Evolutionary conservation across 2,329 filamentous ascomycete species (phyloP).

Genomic region (Volutella citrinella): DNA sequence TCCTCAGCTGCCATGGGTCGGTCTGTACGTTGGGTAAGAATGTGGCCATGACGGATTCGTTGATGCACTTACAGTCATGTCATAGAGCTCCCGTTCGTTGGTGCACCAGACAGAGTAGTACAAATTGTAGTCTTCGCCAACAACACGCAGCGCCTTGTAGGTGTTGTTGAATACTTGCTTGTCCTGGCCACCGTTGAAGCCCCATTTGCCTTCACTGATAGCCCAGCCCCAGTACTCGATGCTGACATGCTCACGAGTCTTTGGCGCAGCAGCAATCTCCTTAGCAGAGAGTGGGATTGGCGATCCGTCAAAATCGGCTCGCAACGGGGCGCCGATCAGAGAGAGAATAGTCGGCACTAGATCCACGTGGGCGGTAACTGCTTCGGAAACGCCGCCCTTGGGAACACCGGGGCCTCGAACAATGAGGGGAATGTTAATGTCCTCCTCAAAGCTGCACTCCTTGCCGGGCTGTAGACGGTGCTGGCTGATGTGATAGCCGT

Average conservation of each 20-base stretch:
- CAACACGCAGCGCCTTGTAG: conserved; percentile 51
- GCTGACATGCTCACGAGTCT: conserved; percentile 44
- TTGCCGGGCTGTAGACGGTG: conserved; percentile 11
- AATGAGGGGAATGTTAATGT: conserved; percentile 38
- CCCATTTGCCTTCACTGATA: conserved; percentile 26
- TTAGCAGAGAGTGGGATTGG: conserved; percentile 37
- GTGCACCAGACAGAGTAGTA: conserved; percentile 58
- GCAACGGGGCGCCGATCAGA: conserved; percentile 24
- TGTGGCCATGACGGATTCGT: too few relatives aligned
- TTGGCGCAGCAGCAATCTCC: not conserved
- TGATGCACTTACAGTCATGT: conserved; percentile 42
- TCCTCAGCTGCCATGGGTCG: conserved; percentile 45
- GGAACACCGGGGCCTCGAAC: conserved; percentile 48
- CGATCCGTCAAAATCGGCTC: conserved; percentile 49
- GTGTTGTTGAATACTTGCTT: conserved; percentile 41
- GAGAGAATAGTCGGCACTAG: conserved; percentile 52
- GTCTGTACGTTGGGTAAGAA: conserved; percentile 30
- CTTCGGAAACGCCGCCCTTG: conserved; percentile 31
- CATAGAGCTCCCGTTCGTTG: conserved; percentile 46
- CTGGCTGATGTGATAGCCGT: conserved; percentile 14
- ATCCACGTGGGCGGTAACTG: conserved; percentile 51
- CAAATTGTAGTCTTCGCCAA: conserved; percentile 45
- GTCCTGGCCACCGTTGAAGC: conserved; percentile 16
- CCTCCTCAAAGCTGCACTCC: conserved; percentile 4
- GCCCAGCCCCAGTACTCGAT: conserved; percentile 52